These are phyloP conservation scores for Zygoascus flipseniorum DNA, from an alignment of 805 yeast genomes.

Conservation along the genomic window DNA sequence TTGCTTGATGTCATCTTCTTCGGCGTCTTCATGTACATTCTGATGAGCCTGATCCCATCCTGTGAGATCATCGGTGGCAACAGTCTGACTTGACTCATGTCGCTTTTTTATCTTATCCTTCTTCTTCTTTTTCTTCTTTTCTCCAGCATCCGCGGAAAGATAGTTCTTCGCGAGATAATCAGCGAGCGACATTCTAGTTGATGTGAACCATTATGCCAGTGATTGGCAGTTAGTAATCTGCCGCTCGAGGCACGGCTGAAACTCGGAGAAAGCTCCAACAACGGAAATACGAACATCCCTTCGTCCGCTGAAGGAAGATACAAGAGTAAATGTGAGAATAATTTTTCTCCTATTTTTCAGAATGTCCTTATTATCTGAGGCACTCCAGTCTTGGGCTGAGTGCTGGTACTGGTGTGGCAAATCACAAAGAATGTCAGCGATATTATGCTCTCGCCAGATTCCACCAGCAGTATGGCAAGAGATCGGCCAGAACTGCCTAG, in stretches of 20 bases:
- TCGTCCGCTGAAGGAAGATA: not conserved
- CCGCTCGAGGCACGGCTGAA: not conserved
- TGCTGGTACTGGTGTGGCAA: too few species aligned
- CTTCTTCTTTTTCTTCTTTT: constrained; percentile 25
- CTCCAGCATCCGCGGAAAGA: constrained; percentile 26
- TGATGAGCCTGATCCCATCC: constrained; percentile 10
- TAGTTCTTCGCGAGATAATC: constrained; percentile 41
- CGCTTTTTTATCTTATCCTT: constrained; percentile 5
- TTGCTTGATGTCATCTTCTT: constrained; percentile 10
- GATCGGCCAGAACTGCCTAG: too few species aligned
- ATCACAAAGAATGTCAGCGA: too few species aligned
- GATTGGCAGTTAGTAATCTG: not conserved
- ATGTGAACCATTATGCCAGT: not conserved
- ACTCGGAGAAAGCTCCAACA: not conserved
- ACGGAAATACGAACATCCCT: not conserved
- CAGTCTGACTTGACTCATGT: not conserved
- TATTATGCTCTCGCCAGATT: too few species aligned
- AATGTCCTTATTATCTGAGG: too few species aligned
- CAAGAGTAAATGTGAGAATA: not conserved
- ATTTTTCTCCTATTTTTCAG: not conserved
- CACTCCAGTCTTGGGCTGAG: too few species aligned
- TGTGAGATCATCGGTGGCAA: constrained; percentile 18
- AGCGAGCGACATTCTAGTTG: constrained; percentile 34
- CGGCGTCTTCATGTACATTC: constrained; percentile 8
- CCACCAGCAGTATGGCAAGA: too few species aligned